Conservation (phyloP, 78 protist species). For the Capsaspora owczarzaki region DNA sequence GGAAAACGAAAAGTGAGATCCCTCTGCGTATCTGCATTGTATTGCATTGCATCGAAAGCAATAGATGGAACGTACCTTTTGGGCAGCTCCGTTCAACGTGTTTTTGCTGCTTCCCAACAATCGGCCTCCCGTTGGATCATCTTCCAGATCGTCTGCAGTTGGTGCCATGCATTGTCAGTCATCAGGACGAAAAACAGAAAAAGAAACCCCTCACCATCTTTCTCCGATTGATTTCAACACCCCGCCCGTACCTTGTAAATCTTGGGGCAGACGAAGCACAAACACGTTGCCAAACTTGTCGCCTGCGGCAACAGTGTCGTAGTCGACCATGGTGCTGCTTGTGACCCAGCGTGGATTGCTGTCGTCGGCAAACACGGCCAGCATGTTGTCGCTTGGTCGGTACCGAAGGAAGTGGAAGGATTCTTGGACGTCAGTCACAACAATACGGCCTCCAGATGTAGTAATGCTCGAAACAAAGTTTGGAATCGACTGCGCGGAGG, state of each 20-base stretch:
- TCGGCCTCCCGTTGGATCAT: constrained; percentile 21
- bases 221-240: too few species aligned
- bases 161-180: too few species aligned
- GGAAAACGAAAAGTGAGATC: neutral
- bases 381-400: constrained; percentile 41
- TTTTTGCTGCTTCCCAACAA: constrained; percentile 10
- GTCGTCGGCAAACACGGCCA: constrained; percentile 85
- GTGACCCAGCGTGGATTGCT: constrained; percentile 82
- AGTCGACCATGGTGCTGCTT: constrained; percentile 56
- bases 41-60: too few species aligned
- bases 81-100: constrained; percentile 58
- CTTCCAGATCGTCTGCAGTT: constrained; percentile 13
- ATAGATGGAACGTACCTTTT: constrained; percentile 36
- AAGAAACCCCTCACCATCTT: too few species aligned
- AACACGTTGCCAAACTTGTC: constrained; percentile 82
- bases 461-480: constrained; percentile 33
- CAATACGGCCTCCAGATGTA: constrained; percentile 63
- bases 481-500: constrained; percentile 35
- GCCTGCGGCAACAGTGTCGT: constrained; percentile 73
- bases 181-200: too few species aligned
- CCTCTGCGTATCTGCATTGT: too few species aligned
- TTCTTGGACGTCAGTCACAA: constrained; percentile 80
- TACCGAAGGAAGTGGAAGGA: constrained; percentile 69
- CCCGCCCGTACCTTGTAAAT: too few species aligned
- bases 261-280: constrained; percentile 65